phyloP scores from a whole-genome alignment of 1,139 yeast genomes.

The Kluyveromyces sp. region DNA sequence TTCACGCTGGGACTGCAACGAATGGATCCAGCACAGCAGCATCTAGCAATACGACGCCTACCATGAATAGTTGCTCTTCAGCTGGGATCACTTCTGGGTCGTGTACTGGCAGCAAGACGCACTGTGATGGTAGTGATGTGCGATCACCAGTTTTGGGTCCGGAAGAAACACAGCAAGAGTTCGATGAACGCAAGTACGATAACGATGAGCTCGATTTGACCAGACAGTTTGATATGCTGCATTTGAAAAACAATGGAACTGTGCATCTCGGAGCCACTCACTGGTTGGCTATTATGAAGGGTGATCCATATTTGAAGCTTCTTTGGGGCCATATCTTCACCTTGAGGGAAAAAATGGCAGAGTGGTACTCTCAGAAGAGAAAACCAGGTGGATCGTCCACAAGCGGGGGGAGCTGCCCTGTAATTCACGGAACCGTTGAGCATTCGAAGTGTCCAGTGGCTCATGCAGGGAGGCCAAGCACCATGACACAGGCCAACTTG shows the following conservation, averaged over 20 bases:
- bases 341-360: conserved; percentile 39
- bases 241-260: conserved; percentile 44
- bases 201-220: conserved; percentile 39
- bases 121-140: background rate
- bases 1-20: conserved; percentile 15
- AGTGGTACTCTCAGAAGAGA: conserved; percentile 27
- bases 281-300: conserved; percentile 47
- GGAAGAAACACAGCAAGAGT: background rate
- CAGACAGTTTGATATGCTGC: conserved; percentile 43
- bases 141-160: conserved; percentile 1
- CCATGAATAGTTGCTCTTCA: background rate
- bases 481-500: background rate
- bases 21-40: background rate
- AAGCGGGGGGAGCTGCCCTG: conserved; percentile 20
- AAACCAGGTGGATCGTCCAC: conserved; percentile 10
- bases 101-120: background rate
- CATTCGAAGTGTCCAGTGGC: conserved; percentile 14
- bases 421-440: conserved; percentile 10
- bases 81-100: background rate
- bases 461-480: conserved; percentile 7
- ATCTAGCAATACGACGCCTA: background rate
- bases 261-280: conserved; percentile 46
- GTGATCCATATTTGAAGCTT: conserved; percentile 44
- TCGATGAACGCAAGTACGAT: conserved; percentile 18
- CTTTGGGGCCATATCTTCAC: conserved; percentile 47